Conservation (phyloP, 495 filamentous ascomycete genomes). For the Neurospora intermedia region DNA sequence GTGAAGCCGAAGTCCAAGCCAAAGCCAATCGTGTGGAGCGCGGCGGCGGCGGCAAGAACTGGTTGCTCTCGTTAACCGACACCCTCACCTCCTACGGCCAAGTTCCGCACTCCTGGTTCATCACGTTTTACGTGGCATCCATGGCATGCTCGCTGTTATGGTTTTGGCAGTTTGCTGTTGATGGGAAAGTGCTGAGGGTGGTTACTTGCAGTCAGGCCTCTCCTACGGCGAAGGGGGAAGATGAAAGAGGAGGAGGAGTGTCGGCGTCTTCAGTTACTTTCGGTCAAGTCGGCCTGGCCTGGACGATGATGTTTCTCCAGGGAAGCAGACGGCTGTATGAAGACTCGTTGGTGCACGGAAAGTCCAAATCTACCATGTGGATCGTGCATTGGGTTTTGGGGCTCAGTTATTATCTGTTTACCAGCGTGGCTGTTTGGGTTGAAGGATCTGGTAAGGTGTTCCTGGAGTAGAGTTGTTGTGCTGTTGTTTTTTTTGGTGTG, state of each 20-base stretch:
- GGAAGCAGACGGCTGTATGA: conserved; percentile 66
- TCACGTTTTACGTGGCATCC: conserved; percentile 73
- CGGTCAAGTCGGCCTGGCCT: conserved; percentile 56
- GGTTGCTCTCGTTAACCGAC: conserved; percentile 19
- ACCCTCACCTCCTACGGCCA: conserved; percentile 27
- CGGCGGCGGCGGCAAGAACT: too few species aligned
- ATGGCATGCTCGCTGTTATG: conserved; percentile 66
- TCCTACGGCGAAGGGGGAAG: background rate
- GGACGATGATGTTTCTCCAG: conserved; percentile 64
- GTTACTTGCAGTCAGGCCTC: conserved; percentile 31
- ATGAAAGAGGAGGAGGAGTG: background rate
- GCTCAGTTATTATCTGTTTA: conserved; percentile 61
- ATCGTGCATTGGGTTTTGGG: conserved; percentile 73
- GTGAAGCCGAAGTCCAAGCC: background rate
- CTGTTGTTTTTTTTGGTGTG: conserved; percentile 3
- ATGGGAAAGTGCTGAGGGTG: conserved; percentile 40
- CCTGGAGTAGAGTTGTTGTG: background rate
- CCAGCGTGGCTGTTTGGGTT: conserved; percentile 71
- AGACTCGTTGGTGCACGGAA: conserved; percentile 48
- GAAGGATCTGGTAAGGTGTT: conserved; percentile 60
- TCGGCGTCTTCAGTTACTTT: conserved; percentile 32
- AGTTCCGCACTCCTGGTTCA: conserved; percentile 83
- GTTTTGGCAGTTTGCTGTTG: conserved; percentile 51
- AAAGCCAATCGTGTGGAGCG: too few species aligned
- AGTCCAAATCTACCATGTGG: conserved; percentile 65